Percentiles rank a stretch among this genome's conserved stretches.
These are phyloP conservation scores for Fennellomyces sp. DNA, from an alignment of 371 early-diverging fungal species.

Conservation along the genomic window DNA sequence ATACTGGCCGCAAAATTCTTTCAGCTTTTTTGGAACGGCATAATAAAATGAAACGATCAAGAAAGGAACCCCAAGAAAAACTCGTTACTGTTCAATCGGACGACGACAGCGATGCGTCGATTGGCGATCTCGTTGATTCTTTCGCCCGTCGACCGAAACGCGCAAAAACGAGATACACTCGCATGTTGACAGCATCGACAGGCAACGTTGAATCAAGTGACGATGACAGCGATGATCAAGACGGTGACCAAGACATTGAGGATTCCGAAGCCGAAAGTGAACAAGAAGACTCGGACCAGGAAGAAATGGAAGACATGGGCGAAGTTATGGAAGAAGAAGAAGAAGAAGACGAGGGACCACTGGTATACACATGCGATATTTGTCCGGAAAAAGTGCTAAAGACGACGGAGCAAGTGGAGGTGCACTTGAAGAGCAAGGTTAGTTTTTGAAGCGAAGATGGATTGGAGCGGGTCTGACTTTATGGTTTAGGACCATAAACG, in stretches of 20 bases:
- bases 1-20: background rate
- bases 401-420: conserved; percentile 19
- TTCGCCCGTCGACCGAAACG: background rate
- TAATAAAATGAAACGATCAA: background rate
- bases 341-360: conserved; percentile 18
- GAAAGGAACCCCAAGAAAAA: background rate
- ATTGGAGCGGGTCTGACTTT: background rate
- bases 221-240: conserved; percentile 11
- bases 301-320: conserved; percentile 11
- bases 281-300: conserved; percentile 9
- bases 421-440: conserved; percentile 31
- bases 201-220: conserved; percentile 13
- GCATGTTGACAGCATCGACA: conserved; percentile 12
- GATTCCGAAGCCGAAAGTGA: conserved; percentile 10
- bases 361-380: conserved; percentile 21
- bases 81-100: background rate
- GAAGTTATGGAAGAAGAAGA: conserved; percentile 3
- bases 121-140: background rate
- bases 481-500: conserved; percentile 13
- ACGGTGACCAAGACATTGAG: conserved; percentile 3
- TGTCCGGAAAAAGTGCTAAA: conserved; percentile 27
- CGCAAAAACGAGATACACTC: conserved; percentile 8
- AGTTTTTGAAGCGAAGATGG: background rate
- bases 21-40: background rate
- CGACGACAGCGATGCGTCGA: conserved; percentile 4